phyloP scores from a whole-genome alignment of 208 protist genomes.

The Crithidia fasciculata region DNA sequence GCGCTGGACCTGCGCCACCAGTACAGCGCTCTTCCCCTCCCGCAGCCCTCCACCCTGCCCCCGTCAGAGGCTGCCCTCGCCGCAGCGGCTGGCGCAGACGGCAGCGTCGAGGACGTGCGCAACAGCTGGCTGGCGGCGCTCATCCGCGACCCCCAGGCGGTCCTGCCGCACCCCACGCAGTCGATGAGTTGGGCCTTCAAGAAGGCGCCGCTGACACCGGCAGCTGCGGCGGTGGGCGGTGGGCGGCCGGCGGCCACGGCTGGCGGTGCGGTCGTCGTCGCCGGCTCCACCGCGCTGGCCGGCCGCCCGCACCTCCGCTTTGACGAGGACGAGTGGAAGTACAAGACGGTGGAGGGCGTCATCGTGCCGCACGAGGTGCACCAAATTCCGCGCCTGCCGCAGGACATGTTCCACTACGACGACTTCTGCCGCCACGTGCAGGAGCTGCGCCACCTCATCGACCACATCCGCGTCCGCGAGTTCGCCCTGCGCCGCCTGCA shows the following conservation, averaged over 20 bases:
- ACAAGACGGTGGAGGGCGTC: slow-evolving; percentile 90
- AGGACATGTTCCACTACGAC: slow-evolving; percentile 86
- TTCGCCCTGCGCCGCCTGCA: slow-evolving; percentile 88
- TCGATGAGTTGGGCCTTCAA: slow-evolving; percentile 53
- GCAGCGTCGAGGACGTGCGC: slow-evolving; percentile 21
- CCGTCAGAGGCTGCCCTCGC: slow-evolving; percentile 6
- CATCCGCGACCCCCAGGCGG: slow-evolving; percentile 40
- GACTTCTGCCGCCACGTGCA: slow-evolving; percentile 84
- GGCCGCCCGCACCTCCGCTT: slow-evolving; percentile 41
- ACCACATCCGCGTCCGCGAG: slow-evolving; percentile 78
- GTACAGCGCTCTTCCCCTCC: slow-evolving; percentile 51
- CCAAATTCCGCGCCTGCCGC: slow-evolving; percentile 87
- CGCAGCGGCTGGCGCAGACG: slow-evolving; percentile 11
- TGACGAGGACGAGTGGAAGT: slow-evolving; percentile 92
- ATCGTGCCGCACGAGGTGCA: slow-evolving; percentile 90
- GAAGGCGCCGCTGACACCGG: slow-evolving; percentile 4
- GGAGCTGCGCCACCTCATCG: slow-evolving; percentile 65
- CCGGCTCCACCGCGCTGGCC: background rate
- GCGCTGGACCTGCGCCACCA: slow-evolving; percentile 76
- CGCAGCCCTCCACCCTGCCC: slow-evolving; percentile 4
- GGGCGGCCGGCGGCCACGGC: background rate
- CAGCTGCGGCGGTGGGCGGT: too few relatives aligned
- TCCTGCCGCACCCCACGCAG: slow-evolving; percentile 37
- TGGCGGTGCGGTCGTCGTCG: background rate
- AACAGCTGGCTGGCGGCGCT: slow-evolving; percentile 37